A percentile compares a stretch with the other conserved stretches of the same genome.
Conservation (phyloP, 129 eudicot genomes). For the Heracleum sosnowskyi region DNA sequence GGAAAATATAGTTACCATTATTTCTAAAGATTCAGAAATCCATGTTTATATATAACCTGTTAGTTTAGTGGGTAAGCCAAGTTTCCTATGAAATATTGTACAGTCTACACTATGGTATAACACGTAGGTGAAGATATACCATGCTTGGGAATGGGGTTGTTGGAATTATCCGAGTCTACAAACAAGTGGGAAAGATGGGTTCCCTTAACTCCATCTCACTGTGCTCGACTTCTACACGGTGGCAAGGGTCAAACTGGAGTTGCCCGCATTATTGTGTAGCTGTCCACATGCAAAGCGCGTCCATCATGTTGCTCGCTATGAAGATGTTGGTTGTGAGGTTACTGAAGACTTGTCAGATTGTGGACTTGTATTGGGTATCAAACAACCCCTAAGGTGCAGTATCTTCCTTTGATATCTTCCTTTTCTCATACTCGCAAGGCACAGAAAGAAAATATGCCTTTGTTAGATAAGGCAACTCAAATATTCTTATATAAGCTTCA, state of each 20-base stretch:
- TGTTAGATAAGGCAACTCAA: slow-evolving; percentile 67
- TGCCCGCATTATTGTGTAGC: slow-evolving; percentile 68
- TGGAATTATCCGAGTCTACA: slow-evolving; percentile 82
- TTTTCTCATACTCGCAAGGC: slow-evolving; percentile 78
- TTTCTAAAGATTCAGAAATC: neutral
- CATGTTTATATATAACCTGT: neutral
- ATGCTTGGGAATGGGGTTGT: slow-evolving; percentile 92
- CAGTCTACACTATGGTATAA: neutral
- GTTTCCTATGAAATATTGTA: neutral
- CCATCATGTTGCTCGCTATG: slow-evolving; percentile 84
- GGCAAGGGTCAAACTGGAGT: slow-evolving; percentile 56
- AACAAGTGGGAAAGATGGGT: slow-evolving; percentile 99
- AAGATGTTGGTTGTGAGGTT: slow-evolving; percentile 94
- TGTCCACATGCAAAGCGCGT: slow-evolving; percentile 90
- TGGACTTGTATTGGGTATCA: slow-evolving; percentile 90
- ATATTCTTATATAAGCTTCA: neutral
- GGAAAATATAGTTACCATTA: neutral
- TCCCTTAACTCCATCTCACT: slow-evolving; percentile 95
- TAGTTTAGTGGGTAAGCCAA: neutral
- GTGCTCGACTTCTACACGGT: slow-evolving; percentile 78
- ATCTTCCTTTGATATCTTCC: slow-evolving; percentile 26
- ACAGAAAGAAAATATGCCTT: slow-evolving; percentile 89
- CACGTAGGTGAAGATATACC: slow-evolving; percentile 14
- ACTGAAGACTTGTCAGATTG: slow-evolving; percentile 82
- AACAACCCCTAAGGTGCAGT: slow-evolving; percentile 84